Evolutionary conservation across 2,329 filamentous ascomycete species (phyloP).

Genomic region (Tricladium varicosporioides): DNA sequence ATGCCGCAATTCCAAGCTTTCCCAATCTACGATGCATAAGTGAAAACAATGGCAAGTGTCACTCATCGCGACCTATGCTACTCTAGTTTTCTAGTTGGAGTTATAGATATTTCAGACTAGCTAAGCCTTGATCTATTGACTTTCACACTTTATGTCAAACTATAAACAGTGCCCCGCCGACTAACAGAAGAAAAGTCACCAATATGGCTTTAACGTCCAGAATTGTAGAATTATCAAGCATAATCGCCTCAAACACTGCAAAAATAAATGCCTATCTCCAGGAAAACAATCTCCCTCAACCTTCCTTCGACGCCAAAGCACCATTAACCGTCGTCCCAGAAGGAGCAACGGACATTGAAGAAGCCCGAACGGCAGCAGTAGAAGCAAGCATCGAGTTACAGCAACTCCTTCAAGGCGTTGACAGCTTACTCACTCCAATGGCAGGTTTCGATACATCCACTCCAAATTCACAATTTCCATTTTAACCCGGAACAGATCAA

Average conservation of each 20-base stretch:
- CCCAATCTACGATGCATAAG: no score
- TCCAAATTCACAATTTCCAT: not conserved
- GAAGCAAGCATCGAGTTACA: conserved; percentile 23
- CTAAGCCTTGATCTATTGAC: no score
- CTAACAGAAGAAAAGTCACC: no score
- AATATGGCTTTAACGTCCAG: conserved; percentile 12
- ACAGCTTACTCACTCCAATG: not conserved
- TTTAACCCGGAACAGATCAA: conserved; percentile 11
- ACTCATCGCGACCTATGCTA: no score
- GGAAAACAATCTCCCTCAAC: conserved; percentile 1
- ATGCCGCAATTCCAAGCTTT: no score
- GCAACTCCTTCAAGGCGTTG: conserved; percentile 13
- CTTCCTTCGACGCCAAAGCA: conserved; percentile 14
- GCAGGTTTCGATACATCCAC: not conserved
- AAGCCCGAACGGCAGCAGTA: conserved; percentile 9
- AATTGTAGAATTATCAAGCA: conserved; percentile 11
- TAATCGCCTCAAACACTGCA: conserved; percentile 6
- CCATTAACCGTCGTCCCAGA: conserved; percentile 2
- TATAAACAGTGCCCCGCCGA: no score
- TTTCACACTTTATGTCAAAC: no score
- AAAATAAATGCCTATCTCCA: conserved; percentile 10
- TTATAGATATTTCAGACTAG: no score
- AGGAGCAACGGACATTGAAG: conserved; percentile 6
- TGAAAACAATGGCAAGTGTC: no score
- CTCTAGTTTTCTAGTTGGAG: no score